Evolutionary conservation across 1,284 basidiomycete species (phyloP).

Genomic region (Austroboletus rostrupii): DNA sequence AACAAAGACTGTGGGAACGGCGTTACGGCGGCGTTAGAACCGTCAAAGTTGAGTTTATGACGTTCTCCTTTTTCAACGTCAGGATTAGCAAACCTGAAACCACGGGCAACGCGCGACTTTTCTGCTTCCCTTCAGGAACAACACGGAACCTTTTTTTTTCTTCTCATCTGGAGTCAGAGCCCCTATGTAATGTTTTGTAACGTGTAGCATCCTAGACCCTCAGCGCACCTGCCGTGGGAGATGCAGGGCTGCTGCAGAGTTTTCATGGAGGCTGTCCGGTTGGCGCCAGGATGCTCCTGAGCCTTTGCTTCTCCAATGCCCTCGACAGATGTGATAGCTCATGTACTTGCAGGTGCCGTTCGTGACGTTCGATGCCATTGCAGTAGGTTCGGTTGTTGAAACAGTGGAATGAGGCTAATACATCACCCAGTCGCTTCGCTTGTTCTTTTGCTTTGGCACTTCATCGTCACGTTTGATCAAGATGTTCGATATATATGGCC

Average conservation of each 20-base stretch:
- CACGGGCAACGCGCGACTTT: not conserved
- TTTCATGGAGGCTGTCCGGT: not conserved
- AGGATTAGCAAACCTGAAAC: not conserved
- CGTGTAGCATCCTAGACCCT: no score
- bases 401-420: not conserved
- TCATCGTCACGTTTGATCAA: constrained; percentile 12
- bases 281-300: not conserved
- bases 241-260: not conserved
- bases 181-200: not conserved
- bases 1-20: not conserved
- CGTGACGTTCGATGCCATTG: not conserved
- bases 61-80: not conserved
- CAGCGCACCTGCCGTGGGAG: not conserved
- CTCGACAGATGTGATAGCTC: not conserved
- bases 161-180: not conserved
- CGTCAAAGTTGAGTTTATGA: not conserved
- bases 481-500: constrained; percentile 23
- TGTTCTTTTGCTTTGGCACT: constrained; percentile 16
- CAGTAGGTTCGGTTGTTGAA: not conserved
- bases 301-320: not conserved
- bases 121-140: not conserved
- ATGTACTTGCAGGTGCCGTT: not conserved
- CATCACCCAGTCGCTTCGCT: not conserved
- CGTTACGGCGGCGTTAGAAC: not conserved
- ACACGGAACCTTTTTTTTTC: not conserved